phyloP scores from a whole-genome alignment of 2,329 filamentous ascomycete species.

The Leptosphaerulina australis region DNA sequence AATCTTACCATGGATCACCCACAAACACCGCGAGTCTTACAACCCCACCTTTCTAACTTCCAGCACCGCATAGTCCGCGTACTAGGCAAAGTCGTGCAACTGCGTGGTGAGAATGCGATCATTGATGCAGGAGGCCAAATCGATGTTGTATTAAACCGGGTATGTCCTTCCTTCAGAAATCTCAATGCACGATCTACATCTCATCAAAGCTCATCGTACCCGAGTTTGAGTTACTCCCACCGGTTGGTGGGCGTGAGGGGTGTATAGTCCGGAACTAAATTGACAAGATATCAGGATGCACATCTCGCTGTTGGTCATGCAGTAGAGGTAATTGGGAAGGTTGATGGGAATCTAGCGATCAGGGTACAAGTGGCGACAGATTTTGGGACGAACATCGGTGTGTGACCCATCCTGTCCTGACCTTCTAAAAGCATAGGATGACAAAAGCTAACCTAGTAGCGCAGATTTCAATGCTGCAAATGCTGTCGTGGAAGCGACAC shows the following conservation, averaged over 20 bases:
- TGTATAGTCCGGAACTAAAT: too few relatives aligned
- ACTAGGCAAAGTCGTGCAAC: slow-evolving; percentile 80
- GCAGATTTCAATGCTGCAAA: slow-evolving; percentile 77
- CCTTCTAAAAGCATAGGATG: too few relatives aligned
- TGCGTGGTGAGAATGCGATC: slow-evolving; percentile 79
- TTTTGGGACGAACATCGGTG: slow-evolving; percentile 72
- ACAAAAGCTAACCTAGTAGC: not conserved
- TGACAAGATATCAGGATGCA: slow-evolving; percentile 61
- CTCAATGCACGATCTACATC: too few relatives aligned
- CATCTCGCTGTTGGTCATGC: slow-evolving; percentile 73
- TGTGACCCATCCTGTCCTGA: slow-evolving; percentile 44
- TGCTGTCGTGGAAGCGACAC: slow-evolving; percentile 83
- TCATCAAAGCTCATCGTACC: too few relatives aligned
- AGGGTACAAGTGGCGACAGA: slow-evolving; percentile 73
- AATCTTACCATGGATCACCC: slow-evolving; percentile 39
- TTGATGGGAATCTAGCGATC: slow-evolving; percentile 73
- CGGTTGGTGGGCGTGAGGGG: too few relatives aligned
- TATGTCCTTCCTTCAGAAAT: slow-evolving; percentile 51
- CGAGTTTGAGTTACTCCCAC: not conserved
- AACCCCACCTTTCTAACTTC: slow-evolving; percentile 78
- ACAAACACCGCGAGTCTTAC: slow-evolving; percentile 79
- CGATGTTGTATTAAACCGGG: slow-evolving; percentile 74
- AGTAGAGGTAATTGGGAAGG: slow-evolving; percentile 80
- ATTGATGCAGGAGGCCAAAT: slow-evolving; percentile 81
- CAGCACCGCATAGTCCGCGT: slow-evolving; percentile 75